A percentile compares a stretch with the other conserved stretches of the same genome.
Evolutionary conservation across 164 flowering plant genomes (phyloP).

Genomic region (Kalanchoe fedtschenkoi): DNA sequence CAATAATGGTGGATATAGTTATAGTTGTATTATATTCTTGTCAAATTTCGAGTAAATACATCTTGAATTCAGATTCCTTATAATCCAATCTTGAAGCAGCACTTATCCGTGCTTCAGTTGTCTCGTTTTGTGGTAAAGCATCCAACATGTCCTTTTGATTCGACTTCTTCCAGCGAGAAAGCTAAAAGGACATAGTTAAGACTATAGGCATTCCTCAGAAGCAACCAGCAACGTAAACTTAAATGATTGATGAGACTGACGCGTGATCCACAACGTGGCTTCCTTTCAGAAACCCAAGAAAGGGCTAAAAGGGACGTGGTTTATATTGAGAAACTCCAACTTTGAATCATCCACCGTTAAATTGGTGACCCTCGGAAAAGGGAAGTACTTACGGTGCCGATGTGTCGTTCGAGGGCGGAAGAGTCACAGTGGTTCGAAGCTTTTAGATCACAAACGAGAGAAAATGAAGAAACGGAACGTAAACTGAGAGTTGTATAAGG

Average conservation of each 20-base stretch:
- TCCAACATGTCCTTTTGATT: slow-evolving; percentile 39
- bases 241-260: slow-evolving; percentile 50
- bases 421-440: no score
- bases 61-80: not conserved
- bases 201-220: slow-evolving; percentile 67
- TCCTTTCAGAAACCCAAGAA: slow-evolving; percentile 30
- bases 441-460: no score
- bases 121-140: slow-evolving; percentile 72
- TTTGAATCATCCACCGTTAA: slow-evolving; percentile 26
- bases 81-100: slow-evolving; percentile 10
- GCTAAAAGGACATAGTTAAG: slow-evolving; percentile 52
- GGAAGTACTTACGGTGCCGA: no score
- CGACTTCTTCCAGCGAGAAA: slow-evolving; percentile 52
- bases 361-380: slow-evolving; percentile 60
- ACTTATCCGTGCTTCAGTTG: slow-evolving; percentile 29
- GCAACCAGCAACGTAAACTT: slow-evolving; percentile 86
- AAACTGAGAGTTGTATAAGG: no score
- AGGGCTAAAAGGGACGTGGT: slow-evolving; percentile 45
- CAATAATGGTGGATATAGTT: no score
- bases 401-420: no score
- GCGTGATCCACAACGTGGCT: slow-evolving; percentile 51
- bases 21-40: not conserved
- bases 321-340: slow-evolving; percentile 55
- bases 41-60: not conserved
- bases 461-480: no score